A percentile compares a stretch with the other conserved stretches of the same genome.
Conservation (phyloP, 768 basidiomycete genomes). For the Calocera cornea region DNA sequence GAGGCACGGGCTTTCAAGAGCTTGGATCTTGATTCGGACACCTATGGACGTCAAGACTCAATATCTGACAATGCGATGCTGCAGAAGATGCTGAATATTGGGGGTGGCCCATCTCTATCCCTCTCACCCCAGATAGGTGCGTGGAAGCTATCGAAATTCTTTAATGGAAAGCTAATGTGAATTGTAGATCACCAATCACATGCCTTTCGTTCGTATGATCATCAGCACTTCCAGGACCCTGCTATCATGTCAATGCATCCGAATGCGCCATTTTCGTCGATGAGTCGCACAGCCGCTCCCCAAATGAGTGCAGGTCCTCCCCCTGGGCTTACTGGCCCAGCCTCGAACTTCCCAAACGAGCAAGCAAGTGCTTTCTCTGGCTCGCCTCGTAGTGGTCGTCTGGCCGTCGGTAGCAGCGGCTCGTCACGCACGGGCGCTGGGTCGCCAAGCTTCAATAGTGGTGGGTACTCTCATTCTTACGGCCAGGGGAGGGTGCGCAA, state of each 20-base stretch:
- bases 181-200: neutral
- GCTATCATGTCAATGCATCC: conserved; percentile 19
- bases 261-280: neutral
- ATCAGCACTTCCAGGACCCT: conserved; percentile 17
- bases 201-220: neutral
- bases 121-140: conserved; percentile 5
- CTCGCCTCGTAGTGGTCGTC: neutral
- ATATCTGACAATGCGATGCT: neutral
- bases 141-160: neutral
- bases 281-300: no score
- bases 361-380: conserved; percentile 5
- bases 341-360: conserved; percentile 1
- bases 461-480: conserved; percentile 9
- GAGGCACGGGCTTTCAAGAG: neutral
- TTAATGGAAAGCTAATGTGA: neutral
- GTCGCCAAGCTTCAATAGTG: conserved; percentile 6
- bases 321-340: conserved; percentile 4
- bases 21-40: neutral
- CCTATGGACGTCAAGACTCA: neutral
- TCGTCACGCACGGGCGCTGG: conserved; percentile 1
- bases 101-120: neutral
- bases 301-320: conserved; percentile 6
- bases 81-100: conserved; percentile 13
- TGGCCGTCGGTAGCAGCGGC: neutral
- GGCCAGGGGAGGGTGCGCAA: conserved; percentile 5